Evolutionary conservation across 352 stramenopile genomes (phyloP).

Genomic region (Phytophthora tubulina): DNA sequence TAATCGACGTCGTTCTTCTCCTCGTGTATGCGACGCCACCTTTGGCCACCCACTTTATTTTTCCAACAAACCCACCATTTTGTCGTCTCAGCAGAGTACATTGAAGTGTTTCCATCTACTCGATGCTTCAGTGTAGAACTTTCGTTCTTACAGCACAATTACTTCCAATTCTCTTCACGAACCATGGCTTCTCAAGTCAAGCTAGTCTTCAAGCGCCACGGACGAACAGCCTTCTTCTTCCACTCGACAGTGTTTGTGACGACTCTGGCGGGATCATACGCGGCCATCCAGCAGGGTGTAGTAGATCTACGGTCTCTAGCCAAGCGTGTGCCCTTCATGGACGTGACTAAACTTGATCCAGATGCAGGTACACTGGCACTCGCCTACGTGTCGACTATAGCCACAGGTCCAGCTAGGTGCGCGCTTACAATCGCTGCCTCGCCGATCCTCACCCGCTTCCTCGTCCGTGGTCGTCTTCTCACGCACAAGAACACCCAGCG

Average conservation of each 20-base stretch:
- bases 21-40: too few relatives aligned
- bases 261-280: conserved; percentile 90
- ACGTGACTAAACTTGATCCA: neutral
- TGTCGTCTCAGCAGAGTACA: neutral
- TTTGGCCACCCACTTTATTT: neutral
- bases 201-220: conserved; percentile 91
- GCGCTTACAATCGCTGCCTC: conserved; percentile 67
- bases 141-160: neutral
- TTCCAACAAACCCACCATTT: neutral
- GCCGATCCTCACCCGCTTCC: conserved; percentile 62
- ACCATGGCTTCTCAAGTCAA: conserved; percentile 63
- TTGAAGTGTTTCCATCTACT: neutral
- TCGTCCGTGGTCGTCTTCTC: conserved; percentile 37
- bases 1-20: too few relatives aligned
- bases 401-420: conserved; percentile 66
- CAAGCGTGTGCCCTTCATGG: conserved; percentile 18
- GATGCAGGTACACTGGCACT: conserved; percentile 44
- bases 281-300: conserved; percentile 61
- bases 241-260: conserved; percentile 92
- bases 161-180: neutral
- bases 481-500: too few relatives aligned
- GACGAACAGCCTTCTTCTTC: conserved; percentile 94
- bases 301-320: conserved; percentile 53
- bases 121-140: neutral
- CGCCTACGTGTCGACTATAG: conserved; percentile 93